Evolutionary conservation across 108 stramenopile genomes (phyloP).

Genomic region (Epipyxis sp.): DNA sequence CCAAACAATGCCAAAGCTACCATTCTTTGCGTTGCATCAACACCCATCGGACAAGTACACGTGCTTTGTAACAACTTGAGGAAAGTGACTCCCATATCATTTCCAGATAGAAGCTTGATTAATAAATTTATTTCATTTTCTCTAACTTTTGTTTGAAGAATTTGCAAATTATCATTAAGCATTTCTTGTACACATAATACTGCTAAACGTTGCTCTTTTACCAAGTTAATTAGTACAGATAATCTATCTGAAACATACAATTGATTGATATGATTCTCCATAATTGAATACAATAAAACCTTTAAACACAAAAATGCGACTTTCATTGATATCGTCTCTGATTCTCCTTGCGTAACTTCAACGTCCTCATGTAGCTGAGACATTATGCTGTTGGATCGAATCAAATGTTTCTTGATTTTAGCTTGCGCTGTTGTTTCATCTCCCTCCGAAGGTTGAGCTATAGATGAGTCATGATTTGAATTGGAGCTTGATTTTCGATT

Average conservation of each 20-base stretch:
- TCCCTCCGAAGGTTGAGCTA: not conserved
- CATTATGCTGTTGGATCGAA: too few relatives aligned
- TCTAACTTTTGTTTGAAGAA: conserved; percentile 31
- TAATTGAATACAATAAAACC: not conserved
- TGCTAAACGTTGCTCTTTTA: conserved; percentile 4
- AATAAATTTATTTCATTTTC: conserved; percentile 25
- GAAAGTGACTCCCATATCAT: conserved; percentile 27
- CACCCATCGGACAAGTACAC: conserved; percentile 30
- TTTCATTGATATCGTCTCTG: not conserved
- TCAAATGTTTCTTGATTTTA: not conserved
- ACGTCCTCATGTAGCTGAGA: too few relatives aligned
- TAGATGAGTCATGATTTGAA: not conserved
- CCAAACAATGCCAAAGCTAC: conserved; percentile 14
- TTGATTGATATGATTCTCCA: conserved; percentile 5
- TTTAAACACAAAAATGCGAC: conserved; percentile 24
- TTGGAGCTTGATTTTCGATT: too few relatives aligned
- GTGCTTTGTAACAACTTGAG: conserved; percentile 19
- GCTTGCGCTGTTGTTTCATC: not conserved
- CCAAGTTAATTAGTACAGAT: not conserved
- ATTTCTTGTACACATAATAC: conserved; percentile 30
- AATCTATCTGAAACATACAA: conserved; percentile 12
- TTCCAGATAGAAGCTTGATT: not conserved
- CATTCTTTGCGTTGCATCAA: conserved; percentile 28
- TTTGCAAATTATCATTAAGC: conserved; percentile 2
- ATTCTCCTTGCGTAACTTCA: too few relatives aligned